phyloP scores from a whole-genome alignment of 768 basidiomycete genomes.

The Dendrothele bispora region DNA sequence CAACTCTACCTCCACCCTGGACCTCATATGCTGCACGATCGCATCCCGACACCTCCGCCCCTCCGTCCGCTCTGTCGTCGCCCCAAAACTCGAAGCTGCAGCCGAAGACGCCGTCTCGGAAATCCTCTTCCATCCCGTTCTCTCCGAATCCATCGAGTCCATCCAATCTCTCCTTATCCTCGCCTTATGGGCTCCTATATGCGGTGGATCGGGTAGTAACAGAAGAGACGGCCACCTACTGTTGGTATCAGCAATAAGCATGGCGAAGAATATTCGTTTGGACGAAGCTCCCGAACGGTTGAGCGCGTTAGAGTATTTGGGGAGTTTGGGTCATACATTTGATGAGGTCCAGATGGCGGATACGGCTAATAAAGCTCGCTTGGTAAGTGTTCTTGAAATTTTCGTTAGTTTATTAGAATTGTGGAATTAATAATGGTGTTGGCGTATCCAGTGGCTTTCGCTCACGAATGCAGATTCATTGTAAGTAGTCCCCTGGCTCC shows the following conservation, averaged over 20 bases:
- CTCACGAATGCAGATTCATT: slow-evolving; percentile 33
- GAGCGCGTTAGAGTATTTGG: slow-evolving; percentile 22
- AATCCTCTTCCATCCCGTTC: slow-evolving; percentile 35
- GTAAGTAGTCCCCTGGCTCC: slow-evolving; percentile 16
- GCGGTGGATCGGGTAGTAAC: slow-evolving; percentile 14
- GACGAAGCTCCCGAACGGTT: slow-evolving; percentile 34
- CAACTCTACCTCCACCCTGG: too few relatives aligned
- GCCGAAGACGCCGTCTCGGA: slow-evolving; percentile 36
- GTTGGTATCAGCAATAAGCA: slow-evolving; percentile 31
- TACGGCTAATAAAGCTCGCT: slow-evolving; percentile 35
- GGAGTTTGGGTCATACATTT: slow-evolving; percentile 17
- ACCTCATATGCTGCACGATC: slow-evolving; percentile 41
- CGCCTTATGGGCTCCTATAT: slow-evolving; percentile 40
- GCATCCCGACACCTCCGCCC: slow-evolving; percentile 38
- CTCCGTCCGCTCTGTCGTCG: slow-evolving; percentile 28
- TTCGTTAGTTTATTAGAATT: neutral
- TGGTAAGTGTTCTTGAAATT: slow-evolving; percentile 28
- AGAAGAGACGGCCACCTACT: neutral
- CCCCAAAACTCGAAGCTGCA: slow-evolving; percentile 34
- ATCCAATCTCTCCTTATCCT: slow-evolving; percentile 38
- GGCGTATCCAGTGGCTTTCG: slow-evolving; percentile 34
- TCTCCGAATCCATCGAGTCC: slow-evolving; percentile 32
- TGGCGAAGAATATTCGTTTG: slow-evolving; percentile 41
- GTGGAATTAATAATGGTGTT: slow-evolving; percentile 9
- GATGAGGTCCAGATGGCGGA: slow-evolving; percentile 21